Base-by-base conservation (phyloP, 2,329 filamentous ascomycete species). In the Coniochaeta sp. region DNA sequence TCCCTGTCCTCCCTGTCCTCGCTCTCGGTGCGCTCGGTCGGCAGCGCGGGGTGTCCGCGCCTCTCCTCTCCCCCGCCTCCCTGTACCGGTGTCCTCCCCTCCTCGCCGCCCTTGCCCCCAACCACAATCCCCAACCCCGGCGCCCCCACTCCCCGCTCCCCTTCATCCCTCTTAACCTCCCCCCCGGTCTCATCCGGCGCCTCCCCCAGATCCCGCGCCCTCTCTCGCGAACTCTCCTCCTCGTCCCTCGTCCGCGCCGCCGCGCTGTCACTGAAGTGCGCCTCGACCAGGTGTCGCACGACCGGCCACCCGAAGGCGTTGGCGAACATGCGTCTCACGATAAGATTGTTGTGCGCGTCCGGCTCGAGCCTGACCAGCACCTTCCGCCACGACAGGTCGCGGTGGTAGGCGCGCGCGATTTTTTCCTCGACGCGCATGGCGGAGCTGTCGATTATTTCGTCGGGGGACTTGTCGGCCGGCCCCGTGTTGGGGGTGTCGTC, bases 231-330 rank as follows among this genome's bases (percentile, higher is more conserved):
- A 47, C 79, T 75, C 71, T 91, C 88, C 34, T 88, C 74, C 56
- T 89, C 85, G 67, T 93, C 89, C 1, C 85, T 80, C 1, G 83
- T 86, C 17, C 81, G 80, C 0, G 89, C 87, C 1, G 81, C 76
- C 55, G 83, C 83, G 0, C 86, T 87, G 69, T 96, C 89, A 59
- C 87, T 89, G 71, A 99, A 99, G 75, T 99, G 95, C 0, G 91
- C 92, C 68, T 98, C 93, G 58, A 95, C 93, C 22, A 98, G 77
- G 74, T 99, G 95, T 74, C 97, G 93, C 57, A 98, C 80, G 0
- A 99, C 95, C 0, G 95, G 95, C 95, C 95, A 99, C 2, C 95
- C 95, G 68, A 96, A 96, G 0, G 95, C 95, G 69, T 99, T 99
- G 60, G 92, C 89, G 72, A 99, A 99, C 88, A 92, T 96, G 60